A percentile compares a stretch with the other conserved stretches of the same genome.
Conservation (phyloP, 2,329 filamentous ascomycete genomes). For the Penicillium sp. region DNA sequence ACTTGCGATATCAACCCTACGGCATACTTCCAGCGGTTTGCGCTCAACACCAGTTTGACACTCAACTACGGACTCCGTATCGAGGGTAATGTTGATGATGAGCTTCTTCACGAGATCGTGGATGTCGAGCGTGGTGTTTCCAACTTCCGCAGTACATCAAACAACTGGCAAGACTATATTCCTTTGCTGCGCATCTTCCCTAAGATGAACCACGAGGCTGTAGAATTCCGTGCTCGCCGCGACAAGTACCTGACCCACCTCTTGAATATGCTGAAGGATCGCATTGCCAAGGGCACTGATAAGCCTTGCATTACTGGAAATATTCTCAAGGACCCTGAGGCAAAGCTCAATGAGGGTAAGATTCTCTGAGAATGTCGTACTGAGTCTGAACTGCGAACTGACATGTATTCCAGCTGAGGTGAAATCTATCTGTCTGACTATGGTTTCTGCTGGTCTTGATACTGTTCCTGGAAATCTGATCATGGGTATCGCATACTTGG, state of each 20-base stretch:
- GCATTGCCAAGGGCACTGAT: constrained; percentile 63
- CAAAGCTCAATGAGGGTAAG: constrained; percentile 66
- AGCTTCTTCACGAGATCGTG: constrained; percentile 71
- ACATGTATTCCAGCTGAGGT: constrained; percentile 63
- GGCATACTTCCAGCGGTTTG: constrained; percentile 72
- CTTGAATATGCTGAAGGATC: constrained; percentile 61
- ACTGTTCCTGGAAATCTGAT: constrained; percentile 78
- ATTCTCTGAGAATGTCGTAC: background rate
- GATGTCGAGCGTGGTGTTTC: constrained; percentile 74
- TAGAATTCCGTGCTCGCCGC: constrained; percentile 66
- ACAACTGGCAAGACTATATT: constrained; percentile 86
- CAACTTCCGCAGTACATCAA: constrained; percentile 75
- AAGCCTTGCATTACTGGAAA: constrained; percentile 70
- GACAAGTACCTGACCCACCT: constrained; percentile 65
- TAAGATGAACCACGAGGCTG: constrained; percentile 62
- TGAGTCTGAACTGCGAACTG: constrained; percentile 26
- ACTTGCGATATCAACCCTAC: constrained; percentile 67
- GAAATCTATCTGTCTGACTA: constrained; percentile 78
- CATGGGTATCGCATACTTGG: constrained; percentile 75
- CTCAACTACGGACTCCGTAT: constrained; percentile 80
- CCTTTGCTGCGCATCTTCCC: constrained; percentile 68
- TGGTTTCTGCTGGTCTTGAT: constrained; percentile 79
- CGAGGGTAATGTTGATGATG: constrained; percentile 66
- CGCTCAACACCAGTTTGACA: constrained; percentile 74
- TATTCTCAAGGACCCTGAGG: constrained; percentile 69